Percentiles rank a stretch among this genome's conserved stretches.
These are phyloP conservation scores for Capillidium heterosporum DNA, from an alignment of 371 early-diverging fungal genomes.

Conservation along the genomic window DNA sequence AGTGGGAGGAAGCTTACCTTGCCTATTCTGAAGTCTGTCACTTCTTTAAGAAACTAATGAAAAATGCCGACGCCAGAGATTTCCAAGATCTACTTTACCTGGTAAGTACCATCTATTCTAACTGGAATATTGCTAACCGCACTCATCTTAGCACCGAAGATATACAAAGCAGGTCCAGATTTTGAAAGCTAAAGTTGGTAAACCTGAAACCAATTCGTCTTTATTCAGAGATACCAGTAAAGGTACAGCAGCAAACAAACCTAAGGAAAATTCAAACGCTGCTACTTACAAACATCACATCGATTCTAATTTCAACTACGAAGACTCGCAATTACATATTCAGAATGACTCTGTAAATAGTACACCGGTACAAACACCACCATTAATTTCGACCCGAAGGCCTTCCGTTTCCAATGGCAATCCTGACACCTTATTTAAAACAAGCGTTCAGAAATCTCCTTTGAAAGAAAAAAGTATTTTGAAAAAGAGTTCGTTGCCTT, in stretches of 20 bases:
- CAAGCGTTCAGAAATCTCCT: no score
- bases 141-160: not conserved
- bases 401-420: no score
- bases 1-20: not conserved
- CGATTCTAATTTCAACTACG: no score
- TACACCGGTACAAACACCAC: no score
- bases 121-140: not conserved
- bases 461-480: not conserved
- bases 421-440: no score
- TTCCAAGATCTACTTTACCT: not conserved
- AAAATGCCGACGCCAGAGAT: not conserved
- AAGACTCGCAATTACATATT: no score
- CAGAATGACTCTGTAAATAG: no score
- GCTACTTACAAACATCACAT: no score
- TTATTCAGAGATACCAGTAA: not conserved
- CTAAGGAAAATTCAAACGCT: no score
- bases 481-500: not conserved
- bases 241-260: not conserved
- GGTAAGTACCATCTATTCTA: not conserved
- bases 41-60: not conserved
- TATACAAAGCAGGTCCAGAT: not conserved
- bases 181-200: not conserved
- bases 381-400: no score
- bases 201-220: no score
- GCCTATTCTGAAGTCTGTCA: constrained; percentile 1